These are phyloP conservation scores for Aspergillus floridensis DNA, from an alignment of 2,329 filamentous ascomycete genomes.

Conservation along the genomic window DNA sequence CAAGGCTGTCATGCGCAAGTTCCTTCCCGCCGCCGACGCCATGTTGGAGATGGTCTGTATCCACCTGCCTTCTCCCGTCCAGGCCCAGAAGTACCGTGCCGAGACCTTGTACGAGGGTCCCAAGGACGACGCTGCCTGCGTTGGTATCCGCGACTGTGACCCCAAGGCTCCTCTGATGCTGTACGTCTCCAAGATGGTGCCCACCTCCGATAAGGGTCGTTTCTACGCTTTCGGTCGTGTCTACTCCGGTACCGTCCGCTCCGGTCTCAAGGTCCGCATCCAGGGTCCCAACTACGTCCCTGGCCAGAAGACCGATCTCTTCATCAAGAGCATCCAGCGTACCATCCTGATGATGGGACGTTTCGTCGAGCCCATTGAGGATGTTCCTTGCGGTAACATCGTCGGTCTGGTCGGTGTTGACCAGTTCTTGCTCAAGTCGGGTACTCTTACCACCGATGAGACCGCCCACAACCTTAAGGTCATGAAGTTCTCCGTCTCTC, in stretches of 20 bases:
- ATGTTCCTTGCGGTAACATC: conserved; percentile 99
- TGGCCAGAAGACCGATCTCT: conserved; percentile 98
- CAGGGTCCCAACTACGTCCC: conserved; percentile 98
- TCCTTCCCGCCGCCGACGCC: conserved; percentile 96
- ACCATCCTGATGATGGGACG: conserved; percentile 99
- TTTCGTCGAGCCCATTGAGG: conserved; percentile 97
- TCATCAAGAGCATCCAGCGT: conserved; percentile 99
- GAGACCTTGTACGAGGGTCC: conserved; percentile 99
- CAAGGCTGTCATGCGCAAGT: conserved; percentile 98
- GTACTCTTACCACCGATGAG: conserved; percentile 95
- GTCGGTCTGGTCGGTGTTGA: conserved; percentile 98
- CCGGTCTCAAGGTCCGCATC: conserved; percentile 99
- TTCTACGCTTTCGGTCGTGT: conserved; percentile 99
- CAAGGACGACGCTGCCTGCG: conserved; percentile 82
- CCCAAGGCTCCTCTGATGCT: conserved; percentile 98
- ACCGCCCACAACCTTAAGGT: conserved; percentile 99
- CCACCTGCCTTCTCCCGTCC: conserved; percentile 92
- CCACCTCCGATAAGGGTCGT: conserved; percentile 98
- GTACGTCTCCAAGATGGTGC: conserved; percentile 99
- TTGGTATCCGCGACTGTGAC: conserved; percentile 98
- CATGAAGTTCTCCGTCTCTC: conserved; percentile 99
- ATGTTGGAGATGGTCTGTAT: conserved; percentile 99
- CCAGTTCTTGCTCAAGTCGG: conserved; percentile 99
- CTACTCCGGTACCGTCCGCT: conserved; percentile 96
- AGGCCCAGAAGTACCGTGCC: conserved; percentile 94